Conservation (phyloP, 345 rosid genomes). For the Mallotus nudiflorus region DNA sequence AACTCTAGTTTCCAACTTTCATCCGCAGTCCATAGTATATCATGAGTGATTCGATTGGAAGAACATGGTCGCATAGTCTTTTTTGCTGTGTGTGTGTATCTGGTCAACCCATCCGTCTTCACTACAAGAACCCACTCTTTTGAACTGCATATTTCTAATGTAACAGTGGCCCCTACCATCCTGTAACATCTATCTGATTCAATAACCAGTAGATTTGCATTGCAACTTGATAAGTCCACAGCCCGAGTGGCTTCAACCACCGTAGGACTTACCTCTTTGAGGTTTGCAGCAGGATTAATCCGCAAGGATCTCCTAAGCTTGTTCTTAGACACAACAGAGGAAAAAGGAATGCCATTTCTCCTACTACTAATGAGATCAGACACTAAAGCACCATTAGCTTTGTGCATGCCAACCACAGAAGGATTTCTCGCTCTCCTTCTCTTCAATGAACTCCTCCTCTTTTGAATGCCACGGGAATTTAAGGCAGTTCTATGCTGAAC, state of each 20-base stretch:
- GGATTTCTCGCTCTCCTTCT: constrained; percentile 64
- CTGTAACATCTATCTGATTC: constrained; percentile 69
- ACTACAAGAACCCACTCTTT: constrained; percentile 69
- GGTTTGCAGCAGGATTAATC: constrained; percentile 28
- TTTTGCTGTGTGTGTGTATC: constrained; percentile 48
- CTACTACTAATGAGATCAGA: constrained; percentile 60
- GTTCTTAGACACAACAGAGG: constrained; percentile 45
- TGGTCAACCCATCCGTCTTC: constrained; percentile 52
- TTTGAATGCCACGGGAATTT: constrained; percentile 62
- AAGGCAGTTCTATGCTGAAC: constrained; percentile 44
- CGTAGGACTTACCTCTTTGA: constrained; percentile 37
- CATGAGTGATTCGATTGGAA: constrained; percentile 63
- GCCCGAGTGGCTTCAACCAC: constrained; percentile 32
- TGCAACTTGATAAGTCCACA: constrained; percentile 48
- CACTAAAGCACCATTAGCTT: constrained; percentile 52
- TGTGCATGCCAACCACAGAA: constrained; percentile 39
- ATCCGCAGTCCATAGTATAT: constrained; percentile 66
- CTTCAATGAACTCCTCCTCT: constrained; percentile 73
- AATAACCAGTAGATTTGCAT: constrained; percentile 55
- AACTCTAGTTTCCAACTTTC: constrained; percentile 90
- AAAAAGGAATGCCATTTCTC: constrained; percentile 51
- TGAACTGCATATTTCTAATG: constrained; percentile 54
- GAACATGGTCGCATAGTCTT: constrained; percentile 64
- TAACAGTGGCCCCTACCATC: constrained; percentile 60
- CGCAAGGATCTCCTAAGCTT: constrained; percentile 51